phyloP scores from a whole-genome alignment of 2,329 filamentous ascomycete species.

The Blumeria hordei region DNA sequence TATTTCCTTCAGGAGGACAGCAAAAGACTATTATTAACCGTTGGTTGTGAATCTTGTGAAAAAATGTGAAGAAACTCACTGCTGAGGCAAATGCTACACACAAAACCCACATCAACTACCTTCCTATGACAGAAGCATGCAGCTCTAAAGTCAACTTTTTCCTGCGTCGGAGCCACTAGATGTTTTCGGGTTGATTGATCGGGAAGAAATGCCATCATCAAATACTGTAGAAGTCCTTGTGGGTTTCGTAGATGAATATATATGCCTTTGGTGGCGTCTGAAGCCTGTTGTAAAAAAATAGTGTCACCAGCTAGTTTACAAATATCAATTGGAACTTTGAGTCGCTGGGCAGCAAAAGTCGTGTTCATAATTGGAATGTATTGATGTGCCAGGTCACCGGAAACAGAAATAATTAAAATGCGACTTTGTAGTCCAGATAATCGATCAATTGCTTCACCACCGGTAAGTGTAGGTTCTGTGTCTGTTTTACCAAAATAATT shows the following conservation, averaged over 20 bases:
- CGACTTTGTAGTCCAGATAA: slow-evolving; percentile 41
- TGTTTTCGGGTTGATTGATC: slow-evolving; percentile 38
- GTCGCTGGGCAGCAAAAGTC: slow-evolving; percentile 81
- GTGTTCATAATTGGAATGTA: slow-evolving; percentile 98
- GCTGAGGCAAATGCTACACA: slow-evolving; percentile 87
- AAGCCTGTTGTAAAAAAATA: slow-evolving; percentile 83
- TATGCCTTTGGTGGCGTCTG: slow-evolving; percentile 44
- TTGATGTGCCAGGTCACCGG: slow-evolving; percentile 58
- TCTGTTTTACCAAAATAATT: slow-evolving; percentile 17
- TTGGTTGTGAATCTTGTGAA: slow-evolving; percentile 4
- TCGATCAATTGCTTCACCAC: slow-evolving; percentile 9
- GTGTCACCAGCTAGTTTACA: slow-evolving; percentile 65
- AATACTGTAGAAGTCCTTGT: slow-evolving; percentile 61
- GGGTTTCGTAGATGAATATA: slow-evolving; percentile 39
- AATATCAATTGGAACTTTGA: slow-evolving; percentile 77
- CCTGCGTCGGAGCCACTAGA: slow-evolving; percentile 56
- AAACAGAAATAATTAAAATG: slow-evolving; percentile 77
- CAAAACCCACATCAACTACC: slow-evolving; percentile 78
- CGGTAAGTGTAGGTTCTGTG: slow-evolving; percentile 8
- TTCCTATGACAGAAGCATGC: slow-evolving; percentile 90
- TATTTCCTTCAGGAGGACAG: slow-evolving; percentile 32
- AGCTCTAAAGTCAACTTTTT: slow-evolving; percentile 86
- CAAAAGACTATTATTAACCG: slow-evolving; percentile 37
- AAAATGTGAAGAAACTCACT: slow-evolving; percentile 22
- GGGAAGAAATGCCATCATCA: slow-evolving; percentile 84